Base-by-base conservation (phyloP, 2,329 filamentous ascomycete species). In the Coniochaeta sp. region DNA sequence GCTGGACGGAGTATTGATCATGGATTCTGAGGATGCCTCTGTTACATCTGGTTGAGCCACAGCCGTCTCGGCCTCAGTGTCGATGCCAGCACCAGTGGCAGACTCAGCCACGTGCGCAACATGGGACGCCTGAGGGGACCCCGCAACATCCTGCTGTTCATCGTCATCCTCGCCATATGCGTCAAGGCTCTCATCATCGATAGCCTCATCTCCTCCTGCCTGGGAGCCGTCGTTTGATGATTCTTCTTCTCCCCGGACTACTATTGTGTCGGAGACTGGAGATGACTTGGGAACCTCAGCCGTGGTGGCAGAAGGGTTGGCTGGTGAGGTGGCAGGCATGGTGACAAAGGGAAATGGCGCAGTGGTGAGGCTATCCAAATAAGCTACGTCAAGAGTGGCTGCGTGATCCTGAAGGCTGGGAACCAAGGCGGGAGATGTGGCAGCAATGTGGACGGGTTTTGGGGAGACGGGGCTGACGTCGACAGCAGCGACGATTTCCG, bases 401-500 rank as follows among this genome's bases (percentile, higher is more conserved):
- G 79, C 80, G 59, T 79, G 80, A 62, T 81, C 74, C 68, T 83
- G 80, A 60, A 84, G 78, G 28, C 74, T 72, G 34, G 81, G 80
- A 58, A 82, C 76, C 62, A 78, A 73, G 59, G 77, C 70, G 54
- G 79, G 72, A 28, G 78, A 77, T 22, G 54, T 56, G 17, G 54
- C 54, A 60, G 77, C 74, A 55, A 74, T 75, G 64, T 81, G 75
- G 68, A 60, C 79, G 74, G 60, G 78, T 72, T 61, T 60, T 55
- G 80, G 81, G 58, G 80, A 83, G 57, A 82, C 68, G 14, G 80
- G 81, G 55, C 76, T 81, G 60, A 84, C 73, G 70, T 79, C 75
- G 72, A 80, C 80, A 66, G 79, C 76, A 66, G 80, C 81, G 76
- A 80, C 75, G 64, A 81, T 68, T 68, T 79, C 74, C 55, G 78